These are phyloP conservation scores for Cenchrus purpureus DNA, from an alignment of 176 grass and related monocot species.

Conservation along the genomic window DNA sequence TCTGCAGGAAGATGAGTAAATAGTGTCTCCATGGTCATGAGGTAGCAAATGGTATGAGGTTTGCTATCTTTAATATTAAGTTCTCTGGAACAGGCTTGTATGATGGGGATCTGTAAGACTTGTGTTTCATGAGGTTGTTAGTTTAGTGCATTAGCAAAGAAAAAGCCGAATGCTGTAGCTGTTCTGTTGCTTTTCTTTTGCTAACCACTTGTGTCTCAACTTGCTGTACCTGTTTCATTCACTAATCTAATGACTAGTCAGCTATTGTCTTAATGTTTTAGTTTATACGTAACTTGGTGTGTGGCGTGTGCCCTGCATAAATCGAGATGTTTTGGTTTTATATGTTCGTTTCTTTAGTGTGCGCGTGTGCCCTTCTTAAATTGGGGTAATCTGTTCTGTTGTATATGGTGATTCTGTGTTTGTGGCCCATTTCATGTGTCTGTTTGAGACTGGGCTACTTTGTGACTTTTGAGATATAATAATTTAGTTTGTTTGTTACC, in stretches of 20 bases:
- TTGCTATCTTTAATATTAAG: slow-evolving; percentile 49
- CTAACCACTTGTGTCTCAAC: slow-evolving; percentile 51
- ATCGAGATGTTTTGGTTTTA: no score
- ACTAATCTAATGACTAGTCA: slow-evolving; percentile 47
- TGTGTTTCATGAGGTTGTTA: slow-evolving; percentile 37
- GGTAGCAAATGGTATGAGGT: slow-evolving; percentile 55
- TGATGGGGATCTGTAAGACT: slow-evolving; percentile 39
- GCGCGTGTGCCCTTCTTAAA: no score
- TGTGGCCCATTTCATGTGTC: no score
- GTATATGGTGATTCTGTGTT: no score
- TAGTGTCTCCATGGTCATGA: slow-evolving; percentile 31
- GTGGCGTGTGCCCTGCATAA: background rate
- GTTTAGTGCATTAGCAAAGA: slow-evolving; percentile 58
- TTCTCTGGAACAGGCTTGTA: slow-evolving; percentile 25
- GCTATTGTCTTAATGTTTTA: slow-evolving; percentile 24
- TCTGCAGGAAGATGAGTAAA: slow-evolving; percentile 77
- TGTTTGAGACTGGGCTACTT: background rate
- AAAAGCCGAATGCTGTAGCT: slow-evolving; percentile 44
- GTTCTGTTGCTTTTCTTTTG: slow-evolving; percentile 55
- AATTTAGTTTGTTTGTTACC: background rate
- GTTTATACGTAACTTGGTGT: background rate
- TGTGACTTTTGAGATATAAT: background rate
- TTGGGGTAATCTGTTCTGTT: no score
- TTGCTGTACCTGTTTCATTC: slow-evolving; percentile 21
- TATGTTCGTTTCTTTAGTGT: no score